phyloP scores from a whole-genome alignment of 139 green algal genomes.

The Chlorella vulgaris region DNA sequence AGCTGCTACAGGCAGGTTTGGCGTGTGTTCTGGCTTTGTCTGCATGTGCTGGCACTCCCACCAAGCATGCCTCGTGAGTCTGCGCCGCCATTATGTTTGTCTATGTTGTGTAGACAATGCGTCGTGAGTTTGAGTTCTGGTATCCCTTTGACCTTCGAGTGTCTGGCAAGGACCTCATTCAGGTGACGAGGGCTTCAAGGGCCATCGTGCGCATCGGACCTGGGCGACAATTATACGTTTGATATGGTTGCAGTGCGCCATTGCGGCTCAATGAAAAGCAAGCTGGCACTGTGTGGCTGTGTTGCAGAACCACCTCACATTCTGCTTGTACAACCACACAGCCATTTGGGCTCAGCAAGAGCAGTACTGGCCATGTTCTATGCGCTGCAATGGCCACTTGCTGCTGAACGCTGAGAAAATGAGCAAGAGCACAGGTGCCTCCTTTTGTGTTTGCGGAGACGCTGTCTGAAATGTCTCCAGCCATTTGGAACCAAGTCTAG shows the following conservation, averaged over 20 bases:
- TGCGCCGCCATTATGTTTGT: no score
- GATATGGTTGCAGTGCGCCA: neutral
- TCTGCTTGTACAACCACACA: constrained; percentile 97
- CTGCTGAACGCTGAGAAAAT: constrained; percentile 99
- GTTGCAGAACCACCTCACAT: constrained; percentile 98
- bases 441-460: neutral
- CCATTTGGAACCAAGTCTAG: no score
- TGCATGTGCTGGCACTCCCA: no score
- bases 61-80: neutral
- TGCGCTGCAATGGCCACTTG: constrained; percentile 97
- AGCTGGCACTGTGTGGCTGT: neutral
- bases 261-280: no score
- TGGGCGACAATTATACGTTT: no score
- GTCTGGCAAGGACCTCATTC: constrained; percentile 96
- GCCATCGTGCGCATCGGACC: no score
- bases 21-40: no score
- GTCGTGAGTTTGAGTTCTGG: constrained; percentile 97
- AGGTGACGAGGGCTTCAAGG: neutral
- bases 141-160: constrained; percentile 98
- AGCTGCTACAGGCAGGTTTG: constrained; percentile 28
- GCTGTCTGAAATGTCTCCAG: no score
- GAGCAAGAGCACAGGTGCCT: constrained; percentile 90
- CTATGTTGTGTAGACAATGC: constrained; percentile 67
- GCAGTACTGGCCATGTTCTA: constrained; percentile 67
- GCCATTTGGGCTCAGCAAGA: constrained; percentile 80